Evolutionary conservation across 169 alveolate species (phyloP).

Genomic region (Cryptosporidium xiaoi): DNA sequence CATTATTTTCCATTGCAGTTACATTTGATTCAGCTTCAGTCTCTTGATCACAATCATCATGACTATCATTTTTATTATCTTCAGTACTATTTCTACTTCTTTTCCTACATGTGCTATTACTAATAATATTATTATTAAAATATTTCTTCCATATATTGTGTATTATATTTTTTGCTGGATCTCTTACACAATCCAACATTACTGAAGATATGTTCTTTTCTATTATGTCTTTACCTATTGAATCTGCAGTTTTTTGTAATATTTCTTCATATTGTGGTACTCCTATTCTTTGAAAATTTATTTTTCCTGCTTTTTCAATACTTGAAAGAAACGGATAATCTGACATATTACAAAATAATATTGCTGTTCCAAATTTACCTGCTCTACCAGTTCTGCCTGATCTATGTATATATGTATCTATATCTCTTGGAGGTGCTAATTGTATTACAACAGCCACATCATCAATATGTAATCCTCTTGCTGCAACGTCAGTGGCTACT

Average conservation of each 20-base stretch:
- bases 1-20: background rate
- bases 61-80: background rate
- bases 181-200: conserved; percentile 19
- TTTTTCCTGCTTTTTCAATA: conserved; percentile 70
- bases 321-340: conserved; percentile 73
- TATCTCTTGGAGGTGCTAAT: conserved; percentile 88
- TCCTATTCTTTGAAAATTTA: conserved; percentile 75
- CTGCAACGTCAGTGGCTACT: conserved; percentile 92
- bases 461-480: conserved; percentile 92
- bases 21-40: conserved; percentile 48
- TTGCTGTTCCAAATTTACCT: conserved; percentile 85
- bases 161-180: conserved; percentile 43
- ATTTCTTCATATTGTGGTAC: conserved; percentile 75
- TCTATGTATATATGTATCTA: conserved; percentile 87
- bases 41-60: background rate
- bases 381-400: conserved; percentile 92
- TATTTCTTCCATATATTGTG: conserved; percentile 47
- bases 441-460: conserved; percentile 88
- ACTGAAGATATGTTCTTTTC: conserved; percentile 29
- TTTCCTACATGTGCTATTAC: conserved; percentile 14
- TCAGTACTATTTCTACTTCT: background rate
- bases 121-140: background rate
- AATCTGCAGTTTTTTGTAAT: conserved; percentile 53
- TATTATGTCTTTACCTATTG: conserved; percentile 38
- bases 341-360: conserved; percentile 67